Percentiles rank a stretch among this genome's conserved stretches.
phyloP scores from a whole-genome alignment of 1,139 yeast genomes.

The Hyphopichia fennica region DNA sequence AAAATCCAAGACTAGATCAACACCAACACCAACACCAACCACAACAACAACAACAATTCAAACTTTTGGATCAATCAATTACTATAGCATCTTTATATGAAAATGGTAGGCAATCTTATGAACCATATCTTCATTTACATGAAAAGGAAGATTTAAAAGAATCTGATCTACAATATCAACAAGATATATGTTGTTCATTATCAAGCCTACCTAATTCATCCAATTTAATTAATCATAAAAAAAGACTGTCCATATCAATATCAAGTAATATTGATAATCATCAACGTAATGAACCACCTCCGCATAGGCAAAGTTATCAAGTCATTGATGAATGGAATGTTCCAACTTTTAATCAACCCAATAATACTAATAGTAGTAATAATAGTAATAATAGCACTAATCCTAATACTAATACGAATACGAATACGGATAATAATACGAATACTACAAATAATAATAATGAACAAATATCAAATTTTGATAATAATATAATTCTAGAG shows the following conservation, averaged over 20 bases:
- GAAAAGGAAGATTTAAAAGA: conserved; percentile 29
- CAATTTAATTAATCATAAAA: too few relatives aligned
- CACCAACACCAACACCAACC: background rate
- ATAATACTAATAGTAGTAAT: too few relatives aligned
- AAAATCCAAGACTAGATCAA: too few relatives aligned
- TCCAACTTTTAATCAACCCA: background rate
- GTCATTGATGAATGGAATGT: background rate
- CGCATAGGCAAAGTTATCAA: background rate
- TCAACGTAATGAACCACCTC: background rate
- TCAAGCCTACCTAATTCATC: too few relatives aligned
- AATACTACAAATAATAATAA: too few relatives aligned
- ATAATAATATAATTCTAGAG: too few relatives aligned
- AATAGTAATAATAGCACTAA: too few relatives aligned
- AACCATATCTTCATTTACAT: conserved; percentile 34
- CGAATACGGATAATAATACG: background rate
- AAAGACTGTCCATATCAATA: too few relatives aligned
- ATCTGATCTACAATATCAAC: conserved; percentile 32
- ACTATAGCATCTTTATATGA: conserved; percentile 42
- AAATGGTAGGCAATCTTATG: conserved; percentile 31
- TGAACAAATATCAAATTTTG: too few relatives aligned
- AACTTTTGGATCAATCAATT: conserved; percentile 42
- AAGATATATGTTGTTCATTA: conserved; percentile 19
- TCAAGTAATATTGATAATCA: background rate
- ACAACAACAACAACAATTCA: conserved; percentile 9
- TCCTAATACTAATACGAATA: background rate